These are phyloP conservation scores for Beta corolliflora DNA, from an alignment of 179 eudicot genomes.

Conservation along the genomic window DNA sequence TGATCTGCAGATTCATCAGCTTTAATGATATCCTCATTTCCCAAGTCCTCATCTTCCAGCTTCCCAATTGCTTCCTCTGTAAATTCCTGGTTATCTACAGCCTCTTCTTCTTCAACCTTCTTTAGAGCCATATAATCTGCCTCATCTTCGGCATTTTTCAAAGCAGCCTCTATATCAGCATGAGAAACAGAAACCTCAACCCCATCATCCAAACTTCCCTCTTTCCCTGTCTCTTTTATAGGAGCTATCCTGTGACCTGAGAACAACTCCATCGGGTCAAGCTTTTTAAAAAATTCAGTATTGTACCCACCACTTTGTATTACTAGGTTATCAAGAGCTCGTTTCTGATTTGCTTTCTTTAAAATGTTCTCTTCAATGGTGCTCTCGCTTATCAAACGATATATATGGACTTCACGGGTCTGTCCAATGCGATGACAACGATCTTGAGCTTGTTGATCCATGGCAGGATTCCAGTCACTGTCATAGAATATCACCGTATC, in stretches of 20 bases:
- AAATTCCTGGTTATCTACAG: slow-evolving; percentile 96
- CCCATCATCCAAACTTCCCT: slow-evolving; percentile 42
- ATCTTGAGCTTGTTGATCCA: slow-evolving; percentile 99
- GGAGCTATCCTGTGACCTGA: slow-evolving; percentile 69
- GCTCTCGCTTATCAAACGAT: slow-evolving; percentile 88
- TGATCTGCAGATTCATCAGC: slow-evolving; percentile 60
- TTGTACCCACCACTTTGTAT: slow-evolving; percentile 99
- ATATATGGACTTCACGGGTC: slow-evolving; percentile 98
- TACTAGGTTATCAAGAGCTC: slow-evolving; percentile 96
- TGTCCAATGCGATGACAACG: slow-evolving; percentile 99
- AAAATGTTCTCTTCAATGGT: slow-evolving; percentile 97
- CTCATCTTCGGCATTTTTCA: slow-evolving; percentile 96
- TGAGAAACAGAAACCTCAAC: slow-evolving; percentile 61
- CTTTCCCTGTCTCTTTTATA: slow-evolving; percentile 47
- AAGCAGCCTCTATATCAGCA: slow-evolving; percentile 98
- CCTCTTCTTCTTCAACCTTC: slow-evolving; percentile 98
- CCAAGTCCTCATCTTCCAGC: slow-evolving; percentile 86
- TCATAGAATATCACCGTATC: slow-evolving; percentile 99
- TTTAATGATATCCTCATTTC: slow-evolving; percentile 72
- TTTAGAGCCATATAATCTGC: slow-evolving; percentile 99
- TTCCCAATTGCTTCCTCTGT: slow-evolving; percentile 85
- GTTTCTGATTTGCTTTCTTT: slow-evolving; percentile 97
- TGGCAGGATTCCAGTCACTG: slow-evolving; percentile 99
- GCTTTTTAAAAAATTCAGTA: slow-evolving; percentile 94
- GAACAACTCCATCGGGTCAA: slow-evolving; percentile 97